A percentile compares a stretch with the other conserved stretches of the same genome.
These are phyloP conservation scores for Komagataella populi DNA, from an alignment of 805 yeast species.

Conservation along the genomic window DNA sequence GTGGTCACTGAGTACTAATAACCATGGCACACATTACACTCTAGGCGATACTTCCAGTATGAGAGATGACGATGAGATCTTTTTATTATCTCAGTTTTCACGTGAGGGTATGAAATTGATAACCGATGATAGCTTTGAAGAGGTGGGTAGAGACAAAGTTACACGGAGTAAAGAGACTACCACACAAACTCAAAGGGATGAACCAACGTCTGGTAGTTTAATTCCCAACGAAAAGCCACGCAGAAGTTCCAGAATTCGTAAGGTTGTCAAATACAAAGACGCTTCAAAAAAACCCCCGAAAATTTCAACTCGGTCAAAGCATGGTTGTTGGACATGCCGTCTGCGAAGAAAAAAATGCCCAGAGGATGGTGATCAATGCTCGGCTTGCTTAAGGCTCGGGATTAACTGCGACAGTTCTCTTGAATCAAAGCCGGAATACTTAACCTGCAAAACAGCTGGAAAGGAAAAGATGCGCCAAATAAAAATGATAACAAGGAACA, in stretches of 20 bases:
- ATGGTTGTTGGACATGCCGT: constrained; percentile 75
- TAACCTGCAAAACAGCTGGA: constrained; percentile 27
- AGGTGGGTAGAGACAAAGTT: background rate
- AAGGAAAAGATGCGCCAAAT: constrained; percentile 35
- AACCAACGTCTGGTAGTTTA: background rate
- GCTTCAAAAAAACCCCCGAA: constrained; percentile 1
- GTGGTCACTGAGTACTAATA: background rate
- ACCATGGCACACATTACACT: background rate
- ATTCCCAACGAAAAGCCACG: background rate
- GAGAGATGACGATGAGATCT: background rate
- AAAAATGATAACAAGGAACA: constrained; percentile 27
- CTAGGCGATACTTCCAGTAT: background rate
- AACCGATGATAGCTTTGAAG: background rate
- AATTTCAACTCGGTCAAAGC: constrained; percentile 23
- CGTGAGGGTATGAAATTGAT: background rate
- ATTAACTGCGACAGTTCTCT: constrained; percentile 46
- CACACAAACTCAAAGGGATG: background rate
- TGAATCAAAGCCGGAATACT: constrained; percentile 36
- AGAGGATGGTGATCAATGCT: constrained; percentile 48
- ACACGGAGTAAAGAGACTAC: background rate
- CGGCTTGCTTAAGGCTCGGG: constrained; percentile 41
- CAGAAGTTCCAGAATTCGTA: background rate
- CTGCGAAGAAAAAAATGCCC: constrained; percentile 62
- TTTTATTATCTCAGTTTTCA: background rate
- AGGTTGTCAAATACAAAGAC: background rate